Evolutionary conservation across 306 rosid genomes (phyloP).

Genomic region (Malus fusca): DNA sequence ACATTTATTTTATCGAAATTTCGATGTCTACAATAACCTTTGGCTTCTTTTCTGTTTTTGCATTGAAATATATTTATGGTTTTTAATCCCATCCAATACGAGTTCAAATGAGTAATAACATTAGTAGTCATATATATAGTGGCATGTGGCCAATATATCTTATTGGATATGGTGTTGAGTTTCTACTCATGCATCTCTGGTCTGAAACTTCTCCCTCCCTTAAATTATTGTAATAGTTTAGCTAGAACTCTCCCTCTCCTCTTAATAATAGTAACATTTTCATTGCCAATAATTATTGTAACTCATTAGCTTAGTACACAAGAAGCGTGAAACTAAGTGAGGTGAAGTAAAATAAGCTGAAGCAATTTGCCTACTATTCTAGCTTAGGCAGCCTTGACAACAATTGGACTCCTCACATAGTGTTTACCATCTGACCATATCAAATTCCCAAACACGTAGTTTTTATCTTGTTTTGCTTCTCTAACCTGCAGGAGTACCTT

Average conservation of each 20-base stretch:
- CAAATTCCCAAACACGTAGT: slow-evolving; percentile 62
- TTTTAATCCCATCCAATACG: neutral
- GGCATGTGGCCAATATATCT: too few relatives aligned
- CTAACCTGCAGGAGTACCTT: slow-evolving; percentile 31
- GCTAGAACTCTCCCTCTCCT: too few relatives aligned
- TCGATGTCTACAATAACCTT: too few relatives aligned
- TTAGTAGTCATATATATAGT: too few relatives aligned
- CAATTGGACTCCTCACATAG: slow-evolving; percentile 70
- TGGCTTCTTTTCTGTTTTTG: too few relatives aligned
- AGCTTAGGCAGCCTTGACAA: slow-evolving; percentile 34
- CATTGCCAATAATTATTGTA: neutral
- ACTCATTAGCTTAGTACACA: neutral
- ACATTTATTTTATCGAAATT: too few relatives aligned
- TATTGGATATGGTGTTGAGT: too few relatives aligned
- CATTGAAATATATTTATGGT: too few relatives aligned
- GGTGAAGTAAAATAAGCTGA: slow-evolving; percentile 6
- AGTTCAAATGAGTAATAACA: neutral
- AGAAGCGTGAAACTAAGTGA: neutral
- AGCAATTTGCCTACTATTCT: slow-evolving; percentile 13
- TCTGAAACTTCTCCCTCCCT: too few relatives aligned
- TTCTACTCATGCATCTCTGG: too few relatives aligned
- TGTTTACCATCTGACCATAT: slow-evolving; percentile 80
- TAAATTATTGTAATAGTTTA: too few relatives aligned
- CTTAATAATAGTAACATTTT: neutral
- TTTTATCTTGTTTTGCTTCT: slow-evolving; percentile 21